Evolutionary conservation across 768 basidiomycete species (phyloP).

Genomic region (Lactarius deliciosus): DNA sequence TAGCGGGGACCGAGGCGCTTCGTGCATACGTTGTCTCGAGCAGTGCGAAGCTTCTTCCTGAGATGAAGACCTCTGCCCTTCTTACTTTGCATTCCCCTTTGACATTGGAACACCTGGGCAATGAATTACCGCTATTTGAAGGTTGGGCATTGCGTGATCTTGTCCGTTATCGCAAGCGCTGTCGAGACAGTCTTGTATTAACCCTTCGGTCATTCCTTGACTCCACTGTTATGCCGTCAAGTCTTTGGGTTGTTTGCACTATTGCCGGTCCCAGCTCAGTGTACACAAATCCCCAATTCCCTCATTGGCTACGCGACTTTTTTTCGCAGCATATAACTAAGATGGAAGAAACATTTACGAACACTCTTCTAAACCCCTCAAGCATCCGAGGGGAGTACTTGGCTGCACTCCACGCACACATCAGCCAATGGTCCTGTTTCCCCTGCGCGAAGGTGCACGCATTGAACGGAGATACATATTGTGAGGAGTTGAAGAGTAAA

Average conservation of each 20-base stretch:
- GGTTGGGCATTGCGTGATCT: conserved; percentile 1
- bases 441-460: no score
- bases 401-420: no score
- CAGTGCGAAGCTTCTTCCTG: background rate
- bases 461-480: no score
- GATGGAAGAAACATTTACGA: no score
- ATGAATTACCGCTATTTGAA: background rate
- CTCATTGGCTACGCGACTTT: no score
- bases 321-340: no score
- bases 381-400: no score
- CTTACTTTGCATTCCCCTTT: background rate
- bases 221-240: background rate
- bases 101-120: background rate
- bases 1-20: conserved; percentile 8
- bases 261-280: no score
- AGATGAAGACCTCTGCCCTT: background rate
- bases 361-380: no score
- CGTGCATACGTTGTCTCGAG: conserved; percentile 5
- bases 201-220: background rate
- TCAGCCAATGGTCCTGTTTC: no score
- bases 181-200: conserved; percentile 1
- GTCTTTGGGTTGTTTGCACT: background rate
- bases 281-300: no score
- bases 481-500: no score
- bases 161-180: background rate